These are phyloP conservation scores for Wickerhamomyces chambardii DNA, from an alignment of 805 yeast genomes.

Conservation along the genomic window DNA sequence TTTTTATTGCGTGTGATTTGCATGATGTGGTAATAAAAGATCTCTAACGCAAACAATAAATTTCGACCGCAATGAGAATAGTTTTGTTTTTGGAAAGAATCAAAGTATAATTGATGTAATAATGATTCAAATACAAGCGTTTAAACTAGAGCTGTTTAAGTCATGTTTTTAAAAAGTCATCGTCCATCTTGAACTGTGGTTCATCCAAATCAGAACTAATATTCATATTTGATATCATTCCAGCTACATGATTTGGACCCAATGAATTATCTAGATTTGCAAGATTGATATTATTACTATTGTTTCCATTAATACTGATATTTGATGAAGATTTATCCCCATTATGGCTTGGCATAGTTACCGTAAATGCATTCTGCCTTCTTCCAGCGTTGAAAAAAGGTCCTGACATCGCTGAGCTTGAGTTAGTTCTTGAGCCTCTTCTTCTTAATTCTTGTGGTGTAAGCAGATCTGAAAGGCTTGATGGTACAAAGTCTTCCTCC, in stretches of 20 bases:
- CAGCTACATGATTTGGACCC: conserved; percentile 1
- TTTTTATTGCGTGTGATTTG: too few species aligned
- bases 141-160: too few species aligned
- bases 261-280: too few species aligned
- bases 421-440: conserved; percentile 49
- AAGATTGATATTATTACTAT: background rate
- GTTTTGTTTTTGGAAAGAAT: too few species aligned
- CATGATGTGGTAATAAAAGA: too few species aligned
- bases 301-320: conserved; percentile 4
- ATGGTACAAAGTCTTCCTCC: conserved; percentile 78
- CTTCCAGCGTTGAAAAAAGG: conserved; percentile 24
- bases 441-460: conserved; percentile 77
- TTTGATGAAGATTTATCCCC: too few species aligned
- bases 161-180: conserved; percentile 3
- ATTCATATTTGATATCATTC: background rate
- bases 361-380: too few species aligned
- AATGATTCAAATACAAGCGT: too few species aligned
- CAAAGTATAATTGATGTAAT: too few species aligned
- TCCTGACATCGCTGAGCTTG: conserved; percentile 18
- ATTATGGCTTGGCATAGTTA: too few species aligned
- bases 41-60: too few species aligned
- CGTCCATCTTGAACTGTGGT: conserved; percentile 28
- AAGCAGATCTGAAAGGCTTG: conserved; percentile 66
- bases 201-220: conserved; percentile 18
- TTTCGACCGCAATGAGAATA: too few species aligned